phyloP scores from a whole-genome alignment of 192 early-diverging fungal genomes.

The Coemansia sp. region DNA sequence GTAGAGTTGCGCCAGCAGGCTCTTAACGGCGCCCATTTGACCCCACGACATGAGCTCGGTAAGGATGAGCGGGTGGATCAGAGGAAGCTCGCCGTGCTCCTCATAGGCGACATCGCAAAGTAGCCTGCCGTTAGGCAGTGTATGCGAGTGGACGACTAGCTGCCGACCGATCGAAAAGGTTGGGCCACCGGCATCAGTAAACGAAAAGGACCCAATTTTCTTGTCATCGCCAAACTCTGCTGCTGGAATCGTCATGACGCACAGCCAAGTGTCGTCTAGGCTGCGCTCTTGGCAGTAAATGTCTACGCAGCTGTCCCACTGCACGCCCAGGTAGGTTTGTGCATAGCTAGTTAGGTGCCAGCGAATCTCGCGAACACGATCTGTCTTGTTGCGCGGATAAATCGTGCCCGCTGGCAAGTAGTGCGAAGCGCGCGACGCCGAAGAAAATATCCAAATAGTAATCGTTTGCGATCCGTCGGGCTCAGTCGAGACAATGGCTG shows the following conservation, averaged over 20 bases:
- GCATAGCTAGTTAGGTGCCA: constrained; percentile 56
- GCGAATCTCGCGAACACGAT: constrained; percentile 50
- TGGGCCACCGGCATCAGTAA: constrained; percentile 47
- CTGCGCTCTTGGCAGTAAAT: constrained; percentile 54
- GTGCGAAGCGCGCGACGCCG: constrained; percentile 54
- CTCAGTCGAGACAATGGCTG: constrained; percentile 50
- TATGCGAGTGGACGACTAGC: constrained; percentile 32
- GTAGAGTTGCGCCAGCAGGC: constrained; percentile 38
- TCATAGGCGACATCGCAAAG: constrained; percentile 42
- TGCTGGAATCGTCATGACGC: constrained; percentile 30
- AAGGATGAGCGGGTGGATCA: constrained; percentile 47
- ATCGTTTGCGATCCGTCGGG: constrained; percentile 35
- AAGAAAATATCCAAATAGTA: constrained; percentile 55
- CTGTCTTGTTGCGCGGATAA: constrained; percentile 31
- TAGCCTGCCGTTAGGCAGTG: constrained; percentile 15
- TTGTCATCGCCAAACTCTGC: constrained; percentile 39
- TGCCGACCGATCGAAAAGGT: constrained; percentile 46
- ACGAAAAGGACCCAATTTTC: constrained; percentile 51
- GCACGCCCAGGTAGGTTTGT: constrained; percentile 54
- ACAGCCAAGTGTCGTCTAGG: constrained; percentile 43
- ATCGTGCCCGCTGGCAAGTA: constrained; percentile 55
- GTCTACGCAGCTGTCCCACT: constrained; percentile 50
- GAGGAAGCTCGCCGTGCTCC: constrained; percentile 50
- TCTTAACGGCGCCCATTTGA: constrained; percentile 32
- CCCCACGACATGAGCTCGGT: constrained; percentile 57